Base-by-base conservation (phyloP, 352 stramenopile species). In the Nothophytophthora sp. region DNA sequence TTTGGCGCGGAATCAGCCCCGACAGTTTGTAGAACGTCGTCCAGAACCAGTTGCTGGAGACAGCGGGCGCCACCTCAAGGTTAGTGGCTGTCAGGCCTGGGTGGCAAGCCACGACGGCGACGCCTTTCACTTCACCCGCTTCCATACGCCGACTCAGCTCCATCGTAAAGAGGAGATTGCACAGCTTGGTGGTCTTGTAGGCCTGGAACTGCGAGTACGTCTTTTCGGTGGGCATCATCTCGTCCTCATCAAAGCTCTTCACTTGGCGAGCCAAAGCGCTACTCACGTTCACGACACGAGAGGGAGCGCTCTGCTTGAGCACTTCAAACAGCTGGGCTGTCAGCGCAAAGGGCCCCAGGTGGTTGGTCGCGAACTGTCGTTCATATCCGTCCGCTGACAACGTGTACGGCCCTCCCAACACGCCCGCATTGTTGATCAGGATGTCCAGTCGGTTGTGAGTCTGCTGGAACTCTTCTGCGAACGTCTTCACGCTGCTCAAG, bases 391-490 rank as follows among this genome's bases (percentile, higher is more conserved):
- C 74, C 0, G 11, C 46, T 1, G 67, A 67, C 3, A 64, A 29
- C 12, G 34, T 37, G 27, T 70, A 66, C 6, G 65, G 54, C 16
- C 66, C 40, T 1, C 57, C 71, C 37, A 80, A 69, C 37, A 81
- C 58, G 15, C 79, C 79, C 12, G 76, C 79, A 40, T 88, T 88
- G 65, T 87, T 88, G 43, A 90, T 55, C 6, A 90, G 61, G 19
- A 87, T 12, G 48, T 88, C 69, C 4, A 90, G 43, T 0, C 55
- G 60, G 5, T 58, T 42, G 28, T 69, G 49, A 10, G 22, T 40
- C 13, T 24, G 44, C 10, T 39, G 47, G 42, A 82, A 75, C 15
- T 51, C 45, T 10, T 53, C 40, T 2, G 54, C 42, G 44, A 88
- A 88, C 18, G n/a, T 51, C 2, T 58, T 46, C 12, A 88, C 60